phyloP scores from a whole-genome alignment of 495 filamentous ascomycete genomes.

The Podospora conica region DNA sequence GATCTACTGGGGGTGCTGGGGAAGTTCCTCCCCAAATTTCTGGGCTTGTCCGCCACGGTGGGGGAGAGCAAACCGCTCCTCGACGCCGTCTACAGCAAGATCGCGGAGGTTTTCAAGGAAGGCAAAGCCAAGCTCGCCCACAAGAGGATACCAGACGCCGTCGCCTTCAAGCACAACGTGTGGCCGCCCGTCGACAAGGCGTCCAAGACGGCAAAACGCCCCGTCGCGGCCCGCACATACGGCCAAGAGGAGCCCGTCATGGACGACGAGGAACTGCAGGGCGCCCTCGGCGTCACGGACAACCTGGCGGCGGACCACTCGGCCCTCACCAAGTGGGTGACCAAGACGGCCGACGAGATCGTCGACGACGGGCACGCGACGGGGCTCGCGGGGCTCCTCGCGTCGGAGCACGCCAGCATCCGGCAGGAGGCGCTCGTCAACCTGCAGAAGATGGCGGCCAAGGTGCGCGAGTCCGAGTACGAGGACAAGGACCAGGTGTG shows the following conservation, averaged over 20 bases:
- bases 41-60: slow-evolving; percentile 30
- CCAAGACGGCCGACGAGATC: slow-evolving; percentile 65
- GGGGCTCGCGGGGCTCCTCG: slow-evolving; percentile 66
- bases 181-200: slow-evolving; percentile 5
- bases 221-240: background rate
- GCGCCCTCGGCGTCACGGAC: slow-evolving; percentile 30
- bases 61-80: slow-evolving; percentile 39
- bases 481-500: slow-evolving; percentile 69
- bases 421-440: slow-evolving; percentile 68
- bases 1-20: slow-evolving; percentile 37
- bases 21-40: slow-evolving; percentile 52
- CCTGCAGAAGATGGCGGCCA: slow-evolving; percentile 56
- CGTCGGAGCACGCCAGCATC: slow-evolving; percentile 64
- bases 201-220: background rate
- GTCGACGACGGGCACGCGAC: slow-evolving; percentile 64
- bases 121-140: slow-evolving; percentile 12
- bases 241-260: slow-evolving; percentile 1
- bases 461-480: slow-evolving; percentile 63
- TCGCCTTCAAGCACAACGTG: slow-evolving; percentile 14
- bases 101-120: slow-evolving; percentile 18
- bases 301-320: slow-evolving; percentile 48
- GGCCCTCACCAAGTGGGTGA: slow-evolving; percentile 59
- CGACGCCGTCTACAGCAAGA: slow-evolving; percentile 25
- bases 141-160: slow-evolving; percentile 5
- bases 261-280: slow-evolving; percentile 23